Conservation (phyloP, 2,329 filamentous ascomycete genomes). For the Spiromastix sp. region DNA sequence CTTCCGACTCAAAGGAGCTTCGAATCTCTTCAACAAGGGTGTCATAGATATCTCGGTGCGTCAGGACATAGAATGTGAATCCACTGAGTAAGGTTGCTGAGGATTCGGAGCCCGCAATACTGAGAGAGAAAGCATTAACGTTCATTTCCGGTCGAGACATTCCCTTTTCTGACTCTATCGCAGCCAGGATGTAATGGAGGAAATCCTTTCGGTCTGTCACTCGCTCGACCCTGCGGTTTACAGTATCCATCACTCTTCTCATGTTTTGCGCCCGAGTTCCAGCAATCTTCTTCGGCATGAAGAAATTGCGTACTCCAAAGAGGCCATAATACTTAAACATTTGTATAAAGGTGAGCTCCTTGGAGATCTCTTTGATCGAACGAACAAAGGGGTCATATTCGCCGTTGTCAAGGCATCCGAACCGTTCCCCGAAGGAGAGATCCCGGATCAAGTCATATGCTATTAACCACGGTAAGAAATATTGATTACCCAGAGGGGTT, state of each 20-base stretch:
- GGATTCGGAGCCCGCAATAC: conserved; percentile 37
- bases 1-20: conserved; percentile 5
- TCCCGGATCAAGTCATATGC: conserved; percentile 34
- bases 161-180: conserved; percentile 19
- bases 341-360: conserved; percentile 5
- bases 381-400: conserved; percentile 31
- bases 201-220: conserved; percentile 26
- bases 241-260: conserved; percentile 14
- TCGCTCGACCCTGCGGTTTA: conserved; percentile 17
- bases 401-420: conserved; percentile 26
- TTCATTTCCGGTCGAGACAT: conserved; percentile 28
- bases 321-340: conserved; percentile 10
- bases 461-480: too few relatives aligned
- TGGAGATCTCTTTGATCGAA: conserved; percentile 14
- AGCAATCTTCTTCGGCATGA: conserved; percentile 7
- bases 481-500: too few relatives aligned
- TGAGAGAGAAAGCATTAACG: conserved; percentile 25
- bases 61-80: conserved; percentile 25
- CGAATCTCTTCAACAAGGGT: conserved; percentile 7
- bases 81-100: conserved; percentile 33
- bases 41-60: conserved; percentile 13
- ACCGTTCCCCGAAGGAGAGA: conserved; percentile 30
- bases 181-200: conserved; percentile 27
- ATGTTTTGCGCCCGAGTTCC: conserved; percentile 8
- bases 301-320: conserved; percentile 7